Conservation (phyloP, 2,329 filamentous ascomycete species). For the Aspergillus neoniger region DNA sequence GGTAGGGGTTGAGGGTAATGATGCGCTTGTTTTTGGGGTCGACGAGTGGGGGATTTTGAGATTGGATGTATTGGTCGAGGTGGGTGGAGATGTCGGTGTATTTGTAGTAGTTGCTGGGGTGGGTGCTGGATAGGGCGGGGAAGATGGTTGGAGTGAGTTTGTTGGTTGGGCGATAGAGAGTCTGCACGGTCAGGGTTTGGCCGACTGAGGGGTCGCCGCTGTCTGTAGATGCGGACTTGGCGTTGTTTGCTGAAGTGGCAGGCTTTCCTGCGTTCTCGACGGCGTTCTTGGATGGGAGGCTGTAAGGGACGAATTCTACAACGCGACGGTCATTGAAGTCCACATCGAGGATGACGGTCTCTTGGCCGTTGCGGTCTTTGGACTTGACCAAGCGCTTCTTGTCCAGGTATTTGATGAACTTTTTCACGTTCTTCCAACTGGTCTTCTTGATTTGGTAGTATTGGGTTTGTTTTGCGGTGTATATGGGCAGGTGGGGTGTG, state of each 20-base stretch:
- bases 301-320: slow-evolving; percentile 62
- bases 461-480: slow-evolving; percentile 56
- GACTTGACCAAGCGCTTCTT: slow-evolving; percentile 64
- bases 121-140: slow-evolving; percentile 47
- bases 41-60: slow-evolving; percentile 55
- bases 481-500: slow-evolving; percentile 66
- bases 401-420: slow-evolving; percentile 68
- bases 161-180: slow-evolving; percentile 58
- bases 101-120: slow-evolving; percentile 59
- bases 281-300: slow-evolving; percentile 59
- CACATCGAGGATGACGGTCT: slow-evolving; percentile 65
- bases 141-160: slow-evolving; percentile 60
- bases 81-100: slow-evolving; percentile 60
- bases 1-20: slow-evolving; percentile 62
- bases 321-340: slow-evolving; percentile 62
- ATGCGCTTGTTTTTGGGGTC: slow-evolving; percentile 62
- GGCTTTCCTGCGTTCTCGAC: slow-evolving; percentile 45
- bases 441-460: slow-evolving; percentile 70
- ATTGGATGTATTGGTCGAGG: slow-evolving; percentile 60
- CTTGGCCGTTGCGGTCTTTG: slow-evolving; percentile 65
- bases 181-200: slow-evolving; percentile 51
- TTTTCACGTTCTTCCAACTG: slow-evolving; percentile 69
- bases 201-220: slow-evolving; percentile 45
- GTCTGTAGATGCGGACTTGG: slow-evolving; percentile 27
- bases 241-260: slow-evolving; percentile 28